Conservation (phyloP, 371 early-diverging fungal genomes). For the Apophysomyces trapeziformis region DNA sequence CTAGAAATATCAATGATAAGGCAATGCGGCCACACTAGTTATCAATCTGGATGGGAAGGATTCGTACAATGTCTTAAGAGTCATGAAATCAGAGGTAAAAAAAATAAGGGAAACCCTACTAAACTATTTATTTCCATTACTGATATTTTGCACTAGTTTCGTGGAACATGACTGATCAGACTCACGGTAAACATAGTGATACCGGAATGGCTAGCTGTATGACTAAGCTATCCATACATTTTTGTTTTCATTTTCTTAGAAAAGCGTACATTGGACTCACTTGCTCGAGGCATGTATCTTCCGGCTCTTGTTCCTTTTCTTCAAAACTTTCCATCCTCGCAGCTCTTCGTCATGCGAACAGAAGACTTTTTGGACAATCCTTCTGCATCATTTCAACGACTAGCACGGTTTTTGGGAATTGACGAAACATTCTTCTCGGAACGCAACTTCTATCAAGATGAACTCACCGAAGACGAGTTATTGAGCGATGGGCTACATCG, state of each 20-base stretch:
- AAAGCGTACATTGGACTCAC: constrained; percentile 25
- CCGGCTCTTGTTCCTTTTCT: constrained; percentile 40
- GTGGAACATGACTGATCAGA: constrained; percentile 23
- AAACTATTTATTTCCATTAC: not conserved
- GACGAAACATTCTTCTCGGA: constrained; percentile 37
- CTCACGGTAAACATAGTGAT: constrained; percentile 1
- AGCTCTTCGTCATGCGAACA: constrained; percentile 40
- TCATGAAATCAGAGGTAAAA: constrained; percentile 39
- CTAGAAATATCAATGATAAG: constrained; percentile 43
- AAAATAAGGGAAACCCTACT: not conserved
- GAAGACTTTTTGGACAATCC: constrained; percentile 42
- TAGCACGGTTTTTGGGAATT: constrained; percentile 41
- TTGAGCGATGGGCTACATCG: constrained; percentile 16
- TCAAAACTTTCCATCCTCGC: constrained; percentile 41
- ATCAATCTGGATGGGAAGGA: constrained; percentile 45
- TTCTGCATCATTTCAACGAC: constrained; percentile 27
- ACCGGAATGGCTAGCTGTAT: not conserved
- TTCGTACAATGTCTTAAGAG: constrained; percentile 46
- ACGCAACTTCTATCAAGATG: constrained; percentile 26
- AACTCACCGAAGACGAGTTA: constrained; percentile 24
- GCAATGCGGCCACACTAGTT: constrained; percentile 46
- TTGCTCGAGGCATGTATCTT: constrained; percentile 48
- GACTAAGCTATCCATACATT: not conserved
- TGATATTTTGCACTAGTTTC: constrained; percentile 14
- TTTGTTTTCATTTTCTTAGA: not conserved